Conservation (phyloP, 495 filamentous ascomycete genomes). For the Letharia lupina region DNA sequence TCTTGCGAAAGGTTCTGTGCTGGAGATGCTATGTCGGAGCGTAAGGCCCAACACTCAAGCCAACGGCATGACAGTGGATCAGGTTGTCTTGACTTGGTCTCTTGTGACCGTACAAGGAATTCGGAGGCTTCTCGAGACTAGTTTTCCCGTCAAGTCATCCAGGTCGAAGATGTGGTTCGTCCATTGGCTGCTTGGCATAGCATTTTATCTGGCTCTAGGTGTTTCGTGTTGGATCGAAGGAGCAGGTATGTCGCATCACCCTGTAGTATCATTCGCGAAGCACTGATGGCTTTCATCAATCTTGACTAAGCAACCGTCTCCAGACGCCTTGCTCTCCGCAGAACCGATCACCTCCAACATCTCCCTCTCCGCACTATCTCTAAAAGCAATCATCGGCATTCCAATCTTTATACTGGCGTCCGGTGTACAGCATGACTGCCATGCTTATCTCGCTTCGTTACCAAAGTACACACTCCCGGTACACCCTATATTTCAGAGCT, state of each 20-base stretch:
- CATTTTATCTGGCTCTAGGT: slow-evolving; percentile 64
- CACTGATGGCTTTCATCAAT: neutral
- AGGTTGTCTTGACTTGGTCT: slow-evolving; percentile 58
- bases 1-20: slow-evolving; percentile 43
- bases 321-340: slow-evolving; percentile 31
- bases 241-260: slow-evolving; percentile 44
- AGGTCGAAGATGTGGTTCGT: slow-evolving; percentile 71
- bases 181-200: slow-evolving; percentile 71
- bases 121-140: slow-evolving; percentile 67
- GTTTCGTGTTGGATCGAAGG: slow-evolving; percentile 84
- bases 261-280: neutral
- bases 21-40: slow-evolving; percentile 27
- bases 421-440: slow-evolving; percentile 69
- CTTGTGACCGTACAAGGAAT: slow-evolving; percentile 66
- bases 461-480: slow-evolving; percentile 76
- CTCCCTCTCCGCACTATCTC: slow-evolving; percentile 38
- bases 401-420: slow-evolving; percentile 67
- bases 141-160: slow-evolving; percentile 53
- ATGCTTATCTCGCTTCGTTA: slow-evolving; percentile 68
- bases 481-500: slow-evolving; percentile 56
- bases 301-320: slow-evolving; percentile 2
- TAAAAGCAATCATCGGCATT: slow-evolving; percentile 53
- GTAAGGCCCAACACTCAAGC: slow-evolving; percentile 9
- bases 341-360: slow-evolving; percentile 31
- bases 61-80: slow-evolving; percentile 51